A percentile compares a stretch with the other conserved stretches of the same genome.
Evolutionary conservation across 2,329 filamentous ascomycete genomes (phyloP).

Genomic region (Epichloe aotearoae): DNA sequence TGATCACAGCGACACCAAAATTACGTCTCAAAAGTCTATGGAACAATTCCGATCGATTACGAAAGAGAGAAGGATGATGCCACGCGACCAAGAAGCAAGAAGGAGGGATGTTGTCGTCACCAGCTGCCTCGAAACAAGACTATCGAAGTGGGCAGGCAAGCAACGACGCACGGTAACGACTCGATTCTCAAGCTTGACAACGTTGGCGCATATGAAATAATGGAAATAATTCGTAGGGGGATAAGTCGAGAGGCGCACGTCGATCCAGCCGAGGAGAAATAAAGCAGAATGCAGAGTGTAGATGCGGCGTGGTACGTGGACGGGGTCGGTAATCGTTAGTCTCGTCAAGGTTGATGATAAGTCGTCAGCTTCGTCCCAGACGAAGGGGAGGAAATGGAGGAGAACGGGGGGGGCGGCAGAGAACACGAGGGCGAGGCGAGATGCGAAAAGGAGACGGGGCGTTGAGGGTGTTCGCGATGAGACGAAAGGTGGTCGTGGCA

Average conservation of each 20-base stretch:
- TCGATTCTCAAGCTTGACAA: not conserved
- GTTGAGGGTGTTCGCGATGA: constrained; percentile 1
- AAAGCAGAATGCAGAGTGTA: not conserved
- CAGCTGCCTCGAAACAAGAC: not conserved
- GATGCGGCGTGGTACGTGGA: not conserved
- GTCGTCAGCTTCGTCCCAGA: constrained; percentile 2
- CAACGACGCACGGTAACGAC: not conserved
- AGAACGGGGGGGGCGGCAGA: not conserved
- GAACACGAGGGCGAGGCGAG: not conserved
- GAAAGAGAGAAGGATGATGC: not conserved
- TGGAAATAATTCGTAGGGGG: not conserved
- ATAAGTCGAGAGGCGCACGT: not conserved
- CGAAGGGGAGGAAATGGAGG: not conserved
- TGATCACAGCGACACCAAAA: constrained; percentile 3
- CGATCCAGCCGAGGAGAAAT: constrained; percentile 1
- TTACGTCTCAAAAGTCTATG: not conserved
- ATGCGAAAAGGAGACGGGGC: not conserved
- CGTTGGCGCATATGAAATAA: not conserved
- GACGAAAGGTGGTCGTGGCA: constrained; percentile 2
- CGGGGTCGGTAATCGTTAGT: constrained; percentile 1
- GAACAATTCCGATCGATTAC: not conserved
- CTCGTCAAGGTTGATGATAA: not conserved
- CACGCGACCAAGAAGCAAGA: not conserved
- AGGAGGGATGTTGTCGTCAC: not conserved
- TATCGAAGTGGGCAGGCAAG: not conserved